Conservation (phyloP, 2,329 filamentous ascomycete species). For the Magnaporthales sp. region DNA sequence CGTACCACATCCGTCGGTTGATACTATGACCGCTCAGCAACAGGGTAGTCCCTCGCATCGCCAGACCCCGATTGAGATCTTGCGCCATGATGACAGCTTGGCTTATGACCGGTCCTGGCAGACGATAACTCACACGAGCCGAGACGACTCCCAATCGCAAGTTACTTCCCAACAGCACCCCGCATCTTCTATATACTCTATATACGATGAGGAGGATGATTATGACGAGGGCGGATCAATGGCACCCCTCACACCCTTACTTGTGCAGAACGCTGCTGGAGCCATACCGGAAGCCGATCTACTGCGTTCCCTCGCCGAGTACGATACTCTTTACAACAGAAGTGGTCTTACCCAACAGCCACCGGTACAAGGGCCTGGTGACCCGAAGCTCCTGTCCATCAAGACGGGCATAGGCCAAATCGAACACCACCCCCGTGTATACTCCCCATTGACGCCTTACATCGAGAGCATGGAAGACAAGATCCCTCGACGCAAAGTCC, state of each 20-base stretch:
- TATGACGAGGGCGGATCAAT: conserved; percentile 10
- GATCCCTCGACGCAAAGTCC: conserved; percentile 33
- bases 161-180: conserved; percentile 9
- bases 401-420: background rate
- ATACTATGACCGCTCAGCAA: background rate
- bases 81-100: background rate
- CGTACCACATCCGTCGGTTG: conserved; percentile 1
- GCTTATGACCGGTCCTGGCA: background rate
- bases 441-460: conserved; percentile 34
- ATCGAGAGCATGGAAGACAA: conserved; percentile 25
- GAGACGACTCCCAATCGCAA: background rate
- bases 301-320: conserved; percentile 3
- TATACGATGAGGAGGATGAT: conserved; percentile 13
- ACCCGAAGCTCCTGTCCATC: background rate
- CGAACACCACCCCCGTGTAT: conserved; percentile 15
- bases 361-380: background rate
- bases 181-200: conserved; percentile 23
- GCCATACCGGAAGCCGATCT: background rate
- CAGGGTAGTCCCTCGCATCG: conserved; percentile 1
- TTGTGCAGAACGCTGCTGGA: conserved; percentile 11
- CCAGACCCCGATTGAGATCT: conserved; percentile 1
- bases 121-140: background rate
- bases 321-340: background rate
- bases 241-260: conserved; percentile 17
- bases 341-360: background rate